Evolutionary conservation across 2,329 filamentous ascomycete genomes (phyloP), one percentile per base, ranked within the genome.

Genomic region (Amesomyces nigricolor): DNA sequence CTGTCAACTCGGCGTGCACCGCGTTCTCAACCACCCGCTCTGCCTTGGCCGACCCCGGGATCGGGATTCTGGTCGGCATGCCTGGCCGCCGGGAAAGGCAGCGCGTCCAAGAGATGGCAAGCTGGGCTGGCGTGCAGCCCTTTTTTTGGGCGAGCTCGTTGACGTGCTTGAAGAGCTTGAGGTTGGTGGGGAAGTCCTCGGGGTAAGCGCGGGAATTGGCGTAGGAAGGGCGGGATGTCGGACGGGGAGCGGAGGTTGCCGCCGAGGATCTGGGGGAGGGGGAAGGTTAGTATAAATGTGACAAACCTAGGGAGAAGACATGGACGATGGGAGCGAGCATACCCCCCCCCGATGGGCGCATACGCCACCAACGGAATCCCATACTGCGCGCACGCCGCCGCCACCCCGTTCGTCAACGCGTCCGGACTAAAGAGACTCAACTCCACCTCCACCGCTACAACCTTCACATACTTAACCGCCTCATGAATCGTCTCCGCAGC

Each of bases 31-130:
- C 63, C 10, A 87, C 75, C 17, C 83, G 75, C 32, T 70, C 73
- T 9, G 70, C 71, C 7, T 75, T 82, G 1, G 79, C 81, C 8
- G 84, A 78, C 2, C 85, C 85, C 0, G 85, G 85, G 56, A 88
- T 87, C 2, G 84, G 83, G 50, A 88, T 78, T 58, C 87, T 78
- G 13, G 66, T 67, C 29, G 78, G 78, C 74, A 79, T 74, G 46
- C 77, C 80, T 6, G 76, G 72, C 37, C 71, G 73, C 48, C 71
- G 71, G 44, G 75, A 78, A 32, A 82, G 70, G 1, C 74, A 69
- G 37, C 74, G 63, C 4, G 81, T 70, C 85, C 86, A 90, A 47
- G 75, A 77, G 45, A 90, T 71, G 5, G 85, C 85, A 26, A 89
- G 72, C 70, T 89, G 86, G 1, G 78, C 76, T 2, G 79, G 65